phyloP scores from a whole-genome alignment of 2,329 filamentous ascomycete species.

The Clonostachys chloroleuca region DNA sequence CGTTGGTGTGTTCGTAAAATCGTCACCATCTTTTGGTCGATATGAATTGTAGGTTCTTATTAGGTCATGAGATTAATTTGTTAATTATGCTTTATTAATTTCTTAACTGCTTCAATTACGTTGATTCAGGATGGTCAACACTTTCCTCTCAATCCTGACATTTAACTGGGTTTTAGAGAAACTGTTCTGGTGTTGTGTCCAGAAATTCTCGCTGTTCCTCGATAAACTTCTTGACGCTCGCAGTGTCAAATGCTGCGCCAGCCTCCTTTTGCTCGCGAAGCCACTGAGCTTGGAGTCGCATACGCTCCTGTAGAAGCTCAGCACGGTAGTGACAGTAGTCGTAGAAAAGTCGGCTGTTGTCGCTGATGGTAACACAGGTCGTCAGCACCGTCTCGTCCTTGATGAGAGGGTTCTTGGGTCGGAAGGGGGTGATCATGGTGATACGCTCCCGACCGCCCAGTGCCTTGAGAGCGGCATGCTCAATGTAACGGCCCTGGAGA shows the following conservation, averaged over 20 bases:
- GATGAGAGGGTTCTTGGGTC: slow-evolving; percentile 47
- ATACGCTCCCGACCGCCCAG: slow-evolving; percentile 57
- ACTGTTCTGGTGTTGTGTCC: slow-evolving; percentile 9
- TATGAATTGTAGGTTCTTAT: too few species aligned
- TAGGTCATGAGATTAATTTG: too few species aligned
- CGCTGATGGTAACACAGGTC: slow-evolving; percentile 53
- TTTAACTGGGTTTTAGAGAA: neutral
- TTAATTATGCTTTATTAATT: too few species aligned
- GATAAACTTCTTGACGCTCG: slow-evolving; percentile 7
- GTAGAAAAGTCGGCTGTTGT: slow-evolving; percentile 52
- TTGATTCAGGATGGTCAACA: too few species aligned
- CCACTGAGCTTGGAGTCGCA: slow-evolving; percentile 8
- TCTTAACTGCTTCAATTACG: too few species aligned
- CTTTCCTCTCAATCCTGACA: too few species aligned
- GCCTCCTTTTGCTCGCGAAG: slow-evolving; percentile 5
- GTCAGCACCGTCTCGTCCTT: slow-evolving; percentile 58
- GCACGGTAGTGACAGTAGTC: slow-evolving; percentile 60
- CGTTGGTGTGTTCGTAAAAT: too few species aligned
- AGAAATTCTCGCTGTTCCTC: slow-evolving; percentile 14
- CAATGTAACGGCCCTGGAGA: slow-evolving; percentile 64
- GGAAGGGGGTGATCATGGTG: slow-evolving; percentile 62
- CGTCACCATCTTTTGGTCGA: too few species aligned
- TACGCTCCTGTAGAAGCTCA: slow-evolving; percentile 56
- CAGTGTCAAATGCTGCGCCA: slow-evolving; percentile 7
- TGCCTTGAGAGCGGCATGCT: slow-evolving; percentile 57